Percentiles rank a stretch among this genome's conserved stretches.
Evolutionary conservation across 169 alveolate species (phyloP).

Genomic region (Theileria equi): DNA sequence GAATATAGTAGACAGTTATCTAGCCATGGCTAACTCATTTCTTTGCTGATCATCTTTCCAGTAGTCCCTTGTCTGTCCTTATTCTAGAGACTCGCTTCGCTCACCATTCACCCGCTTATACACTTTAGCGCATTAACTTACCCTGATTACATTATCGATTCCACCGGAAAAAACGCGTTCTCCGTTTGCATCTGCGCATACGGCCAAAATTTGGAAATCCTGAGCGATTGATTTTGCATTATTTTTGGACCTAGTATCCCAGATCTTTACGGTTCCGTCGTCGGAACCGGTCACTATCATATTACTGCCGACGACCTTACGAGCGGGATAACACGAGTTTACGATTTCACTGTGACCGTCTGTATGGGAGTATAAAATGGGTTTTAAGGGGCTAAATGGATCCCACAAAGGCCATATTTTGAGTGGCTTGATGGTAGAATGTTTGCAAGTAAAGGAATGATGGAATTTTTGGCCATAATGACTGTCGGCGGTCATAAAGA

Average conservation of each 20-base stretch:
- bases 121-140: neutral
- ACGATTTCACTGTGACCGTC: slow-evolving; percentile 66
- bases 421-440: too few relatives aligned
- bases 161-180: slow-evolving; percentile 72
- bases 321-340: slow-evolving; percentile 56
- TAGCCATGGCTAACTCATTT: too few relatives aligned
- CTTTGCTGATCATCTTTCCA: too few relatives aligned
- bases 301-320: slow-evolving; percentile 26
- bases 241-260: slow-evolving; percentile 76
- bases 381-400: too few relatives aligned
- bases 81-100: too few relatives aligned
- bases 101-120: neutral
- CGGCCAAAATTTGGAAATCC: slow-evolving; percentile 75
- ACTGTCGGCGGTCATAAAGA: too few relatives aligned
- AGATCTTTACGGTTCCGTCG: slow-evolving; percentile 79
- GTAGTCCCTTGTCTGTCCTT: too few relatives aligned
- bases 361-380: too few relatives aligned
- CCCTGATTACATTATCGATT: slow-evolving; percentile 78
- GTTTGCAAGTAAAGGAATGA: too few relatives aligned
- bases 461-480: too few relatives aligned
- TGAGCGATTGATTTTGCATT: slow-evolving; percentile 64
- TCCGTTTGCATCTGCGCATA: slow-evolving; percentile 72
- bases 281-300: slow-evolving; percentile 75
- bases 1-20: too few relatives aligned
- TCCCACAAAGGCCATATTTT: too few relatives aligned